phyloP scores from a whole-genome alignment of 331 rosid species.

The Cydonia oblonga region DNA sequence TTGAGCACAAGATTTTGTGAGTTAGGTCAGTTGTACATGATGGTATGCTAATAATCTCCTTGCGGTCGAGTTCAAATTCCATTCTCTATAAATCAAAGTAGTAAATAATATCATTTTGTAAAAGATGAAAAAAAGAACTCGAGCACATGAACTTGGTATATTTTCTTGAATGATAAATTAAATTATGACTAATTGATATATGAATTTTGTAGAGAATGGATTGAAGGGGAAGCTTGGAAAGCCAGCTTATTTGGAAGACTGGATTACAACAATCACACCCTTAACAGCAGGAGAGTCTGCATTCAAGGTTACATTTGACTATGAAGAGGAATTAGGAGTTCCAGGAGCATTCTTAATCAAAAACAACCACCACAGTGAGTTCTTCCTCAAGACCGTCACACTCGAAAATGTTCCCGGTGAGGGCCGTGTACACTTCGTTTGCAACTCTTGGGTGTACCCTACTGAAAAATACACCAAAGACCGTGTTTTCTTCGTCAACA shows the following conservation, averaged over 20 bases:
- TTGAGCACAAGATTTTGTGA: too few relatives aligned
- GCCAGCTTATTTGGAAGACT: conserved; percentile 48
- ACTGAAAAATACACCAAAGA: conserved; percentile 34
- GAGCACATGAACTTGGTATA: background rate
- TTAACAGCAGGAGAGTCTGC: conserved; percentile 40
- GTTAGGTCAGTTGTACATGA: too few relatives aligned
- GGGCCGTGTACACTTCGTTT: conserved; percentile 46
- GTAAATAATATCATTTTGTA: too few relatives aligned
- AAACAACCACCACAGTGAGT: conserved; percentile 60
- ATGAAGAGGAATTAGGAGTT: conserved; percentile 41
- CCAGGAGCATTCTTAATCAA: conserved; percentile 67
- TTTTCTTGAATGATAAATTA: background rate
- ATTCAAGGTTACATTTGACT: conserved; percentile 42
- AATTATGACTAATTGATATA: background rate
- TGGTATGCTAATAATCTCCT: background rate
- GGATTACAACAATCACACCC: conserved; percentile 45
- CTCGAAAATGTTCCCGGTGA: conserved; percentile 55
- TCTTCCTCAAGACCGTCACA: conserved; percentile 45
- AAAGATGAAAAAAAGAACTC: too few relatives aligned
- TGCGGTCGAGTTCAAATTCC: background rate
- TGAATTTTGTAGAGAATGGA: conserved; percentile 12
- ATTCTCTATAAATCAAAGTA: background rate
- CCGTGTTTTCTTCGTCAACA: conserved; percentile 61
- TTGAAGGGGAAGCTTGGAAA: conserved; percentile 51
- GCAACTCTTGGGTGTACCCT: conserved; percentile 87